phyloP scores from a whole-genome alignment of 1,284 basidiomycete species.

The Moesziomyces globuligerus region DNA sequence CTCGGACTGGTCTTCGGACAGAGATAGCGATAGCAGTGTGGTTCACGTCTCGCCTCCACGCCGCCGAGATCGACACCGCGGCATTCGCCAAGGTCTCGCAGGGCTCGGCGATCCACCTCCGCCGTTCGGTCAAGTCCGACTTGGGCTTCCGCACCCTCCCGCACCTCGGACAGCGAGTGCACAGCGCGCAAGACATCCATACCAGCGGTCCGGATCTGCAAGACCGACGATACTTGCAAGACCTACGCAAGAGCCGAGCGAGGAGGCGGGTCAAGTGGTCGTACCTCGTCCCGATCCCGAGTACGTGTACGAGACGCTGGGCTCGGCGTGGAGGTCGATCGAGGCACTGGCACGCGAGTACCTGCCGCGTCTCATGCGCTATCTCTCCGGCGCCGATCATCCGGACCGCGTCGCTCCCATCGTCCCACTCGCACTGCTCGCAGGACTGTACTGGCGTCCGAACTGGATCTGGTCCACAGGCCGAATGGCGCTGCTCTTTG shows the following conservation, averaged over 20 bases:
- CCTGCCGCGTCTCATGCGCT: neutral
- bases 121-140: neutral
- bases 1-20: neutral
- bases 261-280: neutral
- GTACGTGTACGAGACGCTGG: constrained; percentile 1
- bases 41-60: neutral
- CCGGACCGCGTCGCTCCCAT: neutral
- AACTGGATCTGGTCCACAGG: neutral
- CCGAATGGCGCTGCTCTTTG: neutral
- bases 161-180: too few relatives aligned
- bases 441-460: neutral
- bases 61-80: neutral
- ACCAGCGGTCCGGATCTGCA: too few relatives aligned
- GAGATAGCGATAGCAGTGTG: neutral
- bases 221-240: constrained; percentile 8
- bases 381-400: neutral
- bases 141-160: neutral
- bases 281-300: constrained; percentile 11
- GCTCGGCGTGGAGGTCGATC: constrained; percentile 7
- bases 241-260: neutral
- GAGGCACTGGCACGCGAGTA: constrained; percentile 1
- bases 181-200: too few relatives aligned
- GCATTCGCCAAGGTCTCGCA: neutral
- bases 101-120: neutral
- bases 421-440: neutral